A percentile compares a stretch with the other conserved stretches of the same genome.
Evolutionary conservation across 345 rosid species (phyloP).

Genomic region (Euphorbia pulcherrima): DNA sequence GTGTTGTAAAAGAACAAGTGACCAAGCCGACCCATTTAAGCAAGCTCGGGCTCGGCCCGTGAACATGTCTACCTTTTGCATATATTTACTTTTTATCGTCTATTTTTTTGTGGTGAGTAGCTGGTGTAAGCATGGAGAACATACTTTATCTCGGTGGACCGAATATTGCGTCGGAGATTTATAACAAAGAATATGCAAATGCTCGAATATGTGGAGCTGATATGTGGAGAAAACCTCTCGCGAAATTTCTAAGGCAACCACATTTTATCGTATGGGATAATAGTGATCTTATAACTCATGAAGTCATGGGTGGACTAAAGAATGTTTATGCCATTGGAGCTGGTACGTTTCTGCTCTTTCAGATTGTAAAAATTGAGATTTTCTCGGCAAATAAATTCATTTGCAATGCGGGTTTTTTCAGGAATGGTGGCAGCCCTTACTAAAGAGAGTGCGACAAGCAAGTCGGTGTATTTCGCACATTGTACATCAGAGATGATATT

Average conservation of each 20-base stretch:
- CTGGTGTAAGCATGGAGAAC: slow-evolving; percentile 74
- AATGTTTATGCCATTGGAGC: slow-evolving; percentile 99
- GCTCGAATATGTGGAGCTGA: slow-evolving; percentile 95
- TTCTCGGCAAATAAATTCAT: background rate
- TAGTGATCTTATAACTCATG: slow-evolving; percentile 94
- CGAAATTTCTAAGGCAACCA: slow-evolving; percentile 83
- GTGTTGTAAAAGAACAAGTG: too few relatives aligned
- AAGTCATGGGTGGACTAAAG: slow-evolving; percentile 98
- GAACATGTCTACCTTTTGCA: too few relatives aligned
- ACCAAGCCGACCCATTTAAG: too few relatives aligned
- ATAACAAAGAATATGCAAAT: slow-evolving; percentile 92
- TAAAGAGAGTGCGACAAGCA: slow-evolving; percentile 96
- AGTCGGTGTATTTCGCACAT: slow-evolving; percentile 90
- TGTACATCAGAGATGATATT: slow-evolving; percentile 98
- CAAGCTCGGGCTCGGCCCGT: too few relatives aligned
- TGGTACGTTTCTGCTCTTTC: slow-evolving; percentile 39
- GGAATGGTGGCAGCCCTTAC: slow-evolving; percentile 96
- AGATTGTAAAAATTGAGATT: too few relatives aligned
- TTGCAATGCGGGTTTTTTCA: slow-evolving; percentile 26
- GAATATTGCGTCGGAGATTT: slow-evolving; percentile 91
- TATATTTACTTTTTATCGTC: background rate
- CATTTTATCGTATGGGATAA: slow-evolving; percentile 97
- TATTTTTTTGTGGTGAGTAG: slow-evolving; percentile 32
- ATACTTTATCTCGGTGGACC: slow-evolving; percentile 97
- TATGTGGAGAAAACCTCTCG: slow-evolving; percentile 90